Base-by-base conservation (phyloP, 495 filamentous ascomycete genomes). In the Tetracladium setigerum region DNA sequence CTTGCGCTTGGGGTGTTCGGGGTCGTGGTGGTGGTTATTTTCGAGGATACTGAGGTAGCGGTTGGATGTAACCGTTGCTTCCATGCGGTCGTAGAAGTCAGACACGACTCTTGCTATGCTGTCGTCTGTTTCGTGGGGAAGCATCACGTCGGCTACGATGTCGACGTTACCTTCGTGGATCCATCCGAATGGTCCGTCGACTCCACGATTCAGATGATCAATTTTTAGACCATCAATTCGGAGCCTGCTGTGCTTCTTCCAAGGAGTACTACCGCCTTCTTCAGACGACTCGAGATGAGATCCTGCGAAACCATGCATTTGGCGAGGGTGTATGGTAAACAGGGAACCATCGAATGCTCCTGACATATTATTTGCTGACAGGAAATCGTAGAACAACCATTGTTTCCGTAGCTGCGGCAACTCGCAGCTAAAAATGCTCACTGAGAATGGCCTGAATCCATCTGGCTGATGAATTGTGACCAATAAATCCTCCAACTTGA, bases 381-480 rank as follows among this genome's bases (percentile, higher is more conserved):
- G 64, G 56, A 97, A 95, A 64, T 98, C 92, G 65, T 98, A 98
- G 63, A 97, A 95, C 1, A 98, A 72, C 83, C 88, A 97, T 52
- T 95, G 94, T 58, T 95, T 96, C 31, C 92, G 77, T 31, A 98
- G 68, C 52, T 90, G 87, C 5, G 92, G 89, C 14, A 97, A 79
- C 56, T 97, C 90, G 62, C 89, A 95, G 9, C 87, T 88, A 69
- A 84, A 98, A 44, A 98, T 90, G 66, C 89, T 95, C 47, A 96
- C 82, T 5, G 89, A 83, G 64, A 95, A 98, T 3, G 92, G 92
- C 30, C 92, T 78, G 70, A 98, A 96, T 39, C 81, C 81, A 30
- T 77, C 73, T 1, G 92, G 90, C 60, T 98, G 94, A 60, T 96
- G 87, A 39, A 98, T 71, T 0, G 90, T 95, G 30, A 98, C 78